Evolutionary conservation across 345 rosid genomes (phyloP).

Genomic region (Lepidium sativum): DNA sequence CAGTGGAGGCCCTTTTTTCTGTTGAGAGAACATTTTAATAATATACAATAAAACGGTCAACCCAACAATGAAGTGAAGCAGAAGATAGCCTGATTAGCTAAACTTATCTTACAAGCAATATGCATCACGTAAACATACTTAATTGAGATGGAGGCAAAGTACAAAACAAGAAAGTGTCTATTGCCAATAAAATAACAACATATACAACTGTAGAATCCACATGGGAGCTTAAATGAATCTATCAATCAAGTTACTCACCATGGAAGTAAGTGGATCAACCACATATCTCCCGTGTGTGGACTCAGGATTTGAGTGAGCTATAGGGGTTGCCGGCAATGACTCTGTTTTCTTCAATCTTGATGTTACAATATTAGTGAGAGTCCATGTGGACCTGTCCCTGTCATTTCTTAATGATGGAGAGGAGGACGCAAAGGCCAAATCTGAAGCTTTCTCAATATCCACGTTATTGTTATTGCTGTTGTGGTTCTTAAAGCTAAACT

Average conservation of each 20-base stretch:
- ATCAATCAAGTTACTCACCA: conserved; percentile 32
- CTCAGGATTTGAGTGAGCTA: conserved; percentile 81
- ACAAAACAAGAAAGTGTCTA: background rate
- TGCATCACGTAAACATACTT: conserved; percentile 4
- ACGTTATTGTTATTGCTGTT: conserved; percentile 29
- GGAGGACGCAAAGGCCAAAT: conserved; percentile 49
- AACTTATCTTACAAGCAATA: background rate
- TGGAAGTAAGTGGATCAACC: conserved; percentile 33
- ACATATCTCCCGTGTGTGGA: conserved; percentile 62
- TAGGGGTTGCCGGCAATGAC: conserved; percentile 65
- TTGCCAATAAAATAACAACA: conserved; percentile 5
- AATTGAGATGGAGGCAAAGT: background rate
- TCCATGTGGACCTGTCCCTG: conserved; percentile 46
- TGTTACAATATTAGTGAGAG: conserved; percentile 50
- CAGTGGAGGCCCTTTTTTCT: conserved; percentile 48
- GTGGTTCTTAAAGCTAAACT: conserved; percentile 59
- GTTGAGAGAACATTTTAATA: conserved; percentile 8
- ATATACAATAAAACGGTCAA: background rate
- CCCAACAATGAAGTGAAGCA: conserved; percentile 9
- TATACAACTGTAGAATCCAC: background rate
- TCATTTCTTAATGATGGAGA: conserved; percentile 37
- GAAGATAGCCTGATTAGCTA: background rate
- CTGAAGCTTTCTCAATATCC: conserved; percentile 74
- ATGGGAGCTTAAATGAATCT: background rate
- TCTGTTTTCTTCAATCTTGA: conserved; percentile 46